Evolutionary conservation across 164 flowering plant genomes (phyloP), one percentile per base, ranked within the genome.

Genomic region (Warburgia ugandensis): DNA sequence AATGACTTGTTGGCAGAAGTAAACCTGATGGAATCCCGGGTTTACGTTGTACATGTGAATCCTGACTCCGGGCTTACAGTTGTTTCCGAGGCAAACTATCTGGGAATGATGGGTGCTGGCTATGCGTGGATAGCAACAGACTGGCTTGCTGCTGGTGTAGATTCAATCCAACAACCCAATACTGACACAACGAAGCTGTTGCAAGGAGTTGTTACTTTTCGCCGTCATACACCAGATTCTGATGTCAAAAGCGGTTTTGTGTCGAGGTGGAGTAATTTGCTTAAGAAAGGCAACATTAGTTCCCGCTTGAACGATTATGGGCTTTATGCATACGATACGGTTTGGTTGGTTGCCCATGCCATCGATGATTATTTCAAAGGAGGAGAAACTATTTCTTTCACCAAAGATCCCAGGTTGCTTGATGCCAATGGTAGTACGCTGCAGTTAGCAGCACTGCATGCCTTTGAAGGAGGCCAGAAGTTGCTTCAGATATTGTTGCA

Each of bases 61-160:
- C 96, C 98, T 23, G 90, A 80, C 51, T 54, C 84, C n/a, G 96
- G 95, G 44, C 52, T 76, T 42, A 23, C 25, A 10, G 42, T 91
- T 29, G 85, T 91, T 56, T 58, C 77, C 26, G 59, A 67, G 23
- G 98, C 91, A 6, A 72, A 85, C 42, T 6, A 17, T 22, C 86
- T 83, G 46, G 73, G 65, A 10, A 87, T 91, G 98, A 68, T 77
- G 78, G 42, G 21, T 23, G 50, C n/a, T 35, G 86, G 87, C 52
- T 87, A 83, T 76, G 95, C 82, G 20, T 91, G 98, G 98, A 76
- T 91, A 50, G 77, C 94, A 28, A 81, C 98, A 26, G 95, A 85
- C 70, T 92, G 98, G 98, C 95, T 92, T 53, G 67, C 95, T 50
- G 62, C 96, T 12, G 53, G 62, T 52, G 48, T 92, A 30, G 98